These are phyloP conservation scores for Penicilliopsis zonata DNA, from an alignment of 495 filamentous ascomycete genomes.

Conservation along the genomic window DNA sequence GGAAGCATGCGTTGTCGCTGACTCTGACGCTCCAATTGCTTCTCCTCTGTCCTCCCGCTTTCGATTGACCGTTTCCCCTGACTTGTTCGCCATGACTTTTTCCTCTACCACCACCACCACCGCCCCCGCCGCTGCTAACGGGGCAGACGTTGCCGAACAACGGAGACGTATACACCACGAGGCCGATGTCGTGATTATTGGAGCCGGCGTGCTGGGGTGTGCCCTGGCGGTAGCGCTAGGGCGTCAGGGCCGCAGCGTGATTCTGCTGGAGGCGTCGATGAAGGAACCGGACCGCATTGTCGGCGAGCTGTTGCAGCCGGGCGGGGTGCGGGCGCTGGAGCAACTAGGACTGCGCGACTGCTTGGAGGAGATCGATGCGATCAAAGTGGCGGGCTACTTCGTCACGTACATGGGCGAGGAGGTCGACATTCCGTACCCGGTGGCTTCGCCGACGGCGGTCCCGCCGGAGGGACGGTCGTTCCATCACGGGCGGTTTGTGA, in stretches of 20 bases:
- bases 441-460: constrained; percentile 15
- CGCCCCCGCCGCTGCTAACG: constrained; percentile 16
- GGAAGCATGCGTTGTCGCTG: no score
- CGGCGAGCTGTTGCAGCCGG: constrained; percentile 88
- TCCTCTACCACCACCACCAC: constrained; percentile 11
- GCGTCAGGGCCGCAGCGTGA: constrained; percentile 79
- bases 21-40: constrained; percentile 1
- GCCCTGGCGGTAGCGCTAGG: constrained; percentile 76
- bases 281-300: constrained; percentile 96
- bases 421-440: constrained; percentile 67
- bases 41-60: constrained; percentile 1
- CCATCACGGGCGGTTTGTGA: constrained; percentile 78
- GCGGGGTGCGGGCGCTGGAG: constrained; percentile 70
- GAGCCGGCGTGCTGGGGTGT: constrained; percentile 82
- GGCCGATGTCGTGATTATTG: constrained; percentile 77
- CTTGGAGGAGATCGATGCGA: constrained; percentile 80
- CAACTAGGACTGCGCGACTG: constrained; percentile 71
- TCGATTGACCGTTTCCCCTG: constrained; percentile 3
- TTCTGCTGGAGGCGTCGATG: constrained; percentile 79
- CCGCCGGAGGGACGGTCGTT: constrained; percentile 58
- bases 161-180: constrained; percentile 41
- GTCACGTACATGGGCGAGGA: constrained; percentile 70
- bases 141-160: constrained; percentile 17
- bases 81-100: constrained; percentile 3
- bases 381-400: constrained; percentile 74